phyloP scores from a whole-genome alignment of 352 stramenopile species.

The Globisporangium emineosum region DNA sequence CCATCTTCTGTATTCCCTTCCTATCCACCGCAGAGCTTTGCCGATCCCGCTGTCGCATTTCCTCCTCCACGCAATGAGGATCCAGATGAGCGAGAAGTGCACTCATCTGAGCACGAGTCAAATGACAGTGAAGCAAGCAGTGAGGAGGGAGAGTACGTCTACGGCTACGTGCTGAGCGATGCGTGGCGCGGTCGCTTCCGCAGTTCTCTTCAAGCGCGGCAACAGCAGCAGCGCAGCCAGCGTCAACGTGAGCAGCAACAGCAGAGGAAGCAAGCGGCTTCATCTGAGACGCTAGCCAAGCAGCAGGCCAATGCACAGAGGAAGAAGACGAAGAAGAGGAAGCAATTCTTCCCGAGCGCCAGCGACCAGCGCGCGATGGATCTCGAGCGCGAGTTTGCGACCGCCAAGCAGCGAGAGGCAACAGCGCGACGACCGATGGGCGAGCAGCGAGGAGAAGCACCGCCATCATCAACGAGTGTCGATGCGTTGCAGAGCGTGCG shows the following conservation, averaged over 20 bases:
- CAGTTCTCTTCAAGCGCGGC: conserved; percentile 16
- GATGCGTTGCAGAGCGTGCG: conserved; percentile 10
- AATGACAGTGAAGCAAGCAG: conserved; percentile 12
- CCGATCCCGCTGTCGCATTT: neutral
- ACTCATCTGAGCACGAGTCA: neutral
- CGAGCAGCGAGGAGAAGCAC: neutral
- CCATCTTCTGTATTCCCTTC: neutral
- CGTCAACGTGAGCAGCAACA: neutral
- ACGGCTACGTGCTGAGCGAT: conserved; percentile 66
- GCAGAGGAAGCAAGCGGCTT: neutral
- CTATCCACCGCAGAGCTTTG: conserved; percentile 1
- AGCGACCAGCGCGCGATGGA: conserved; percentile 27
- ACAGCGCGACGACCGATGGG: conserved; percentile 28
- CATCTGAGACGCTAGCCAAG: neutral
- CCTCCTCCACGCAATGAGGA: neutral
- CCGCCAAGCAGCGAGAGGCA: conserved; percentile 34
- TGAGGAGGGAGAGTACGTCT: conserved; percentile 57
- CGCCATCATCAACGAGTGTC: neutral
- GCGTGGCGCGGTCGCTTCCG: conserved; percentile 63
- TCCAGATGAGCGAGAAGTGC: neutral
- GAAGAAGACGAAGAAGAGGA: conserved; percentile 3
- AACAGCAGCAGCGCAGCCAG: conserved; percentile 16
- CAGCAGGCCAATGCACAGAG: neutral
- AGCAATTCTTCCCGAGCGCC: neutral
- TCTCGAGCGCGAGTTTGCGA: conserved; percentile 37